A percentile compares a stretch with the other conserved stretches of the same genome.
Evolutionary conservation across 352 stramenopile species (phyloP).

Genomic region (Globisporangium yorkense): DNA sequence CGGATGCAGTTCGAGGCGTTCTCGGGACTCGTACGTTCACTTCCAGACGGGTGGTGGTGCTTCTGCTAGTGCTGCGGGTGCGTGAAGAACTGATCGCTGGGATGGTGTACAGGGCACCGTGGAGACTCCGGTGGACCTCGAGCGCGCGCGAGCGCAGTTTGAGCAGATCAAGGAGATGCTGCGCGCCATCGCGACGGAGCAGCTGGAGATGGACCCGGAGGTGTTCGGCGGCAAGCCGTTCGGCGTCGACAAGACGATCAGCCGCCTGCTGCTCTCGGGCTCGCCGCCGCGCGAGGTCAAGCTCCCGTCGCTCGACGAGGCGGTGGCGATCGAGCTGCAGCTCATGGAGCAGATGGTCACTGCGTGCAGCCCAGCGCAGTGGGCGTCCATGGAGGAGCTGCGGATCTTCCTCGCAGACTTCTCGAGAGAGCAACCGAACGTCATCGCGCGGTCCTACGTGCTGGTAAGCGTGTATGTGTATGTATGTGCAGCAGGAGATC

Average conservation of each 20-base stretch:
- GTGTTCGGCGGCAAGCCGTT: slow-evolving; percentile 64
- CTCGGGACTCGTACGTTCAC: slow-evolving; percentile 18
- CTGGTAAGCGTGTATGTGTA: slow-evolving; percentile 50
- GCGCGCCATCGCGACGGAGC: slow-evolving; percentile 37
- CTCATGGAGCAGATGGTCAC: slow-evolving; percentile 51
- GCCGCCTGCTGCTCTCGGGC: slow-evolving; percentile 57
- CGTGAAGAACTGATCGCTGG: too few species aligned
- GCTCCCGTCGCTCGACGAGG: slow-evolving; percentile 44
- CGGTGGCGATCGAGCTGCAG: slow-evolving; percentile 40
- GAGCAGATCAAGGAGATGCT: slow-evolving; percentile 36
- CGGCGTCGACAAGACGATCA: slow-evolving; percentile 74
- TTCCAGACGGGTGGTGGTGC: too few species aligned
- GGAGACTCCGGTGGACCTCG: slow-evolving; percentile 34
- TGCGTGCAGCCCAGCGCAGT: slow-evolving; percentile 51
- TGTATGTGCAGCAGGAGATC: slow-evolving; percentile 16
- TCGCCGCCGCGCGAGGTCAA: slow-evolving; percentile 72
- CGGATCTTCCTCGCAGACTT: slow-evolving; percentile 75
- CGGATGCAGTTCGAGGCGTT: slow-evolving; percentile 40
- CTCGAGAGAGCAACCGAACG: slow-evolving; percentile 55
- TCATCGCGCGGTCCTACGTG: slow-evolving; percentile 76
- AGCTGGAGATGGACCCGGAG: slow-evolving; percentile 58
- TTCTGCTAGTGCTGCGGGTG: too few species aligned
- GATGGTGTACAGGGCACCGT: slow-evolving; percentile 25
- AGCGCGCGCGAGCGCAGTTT: slow-evolving; percentile 34
- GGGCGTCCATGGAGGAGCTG: slow-evolving; percentile 77